Percentiles rank a stretch among this genome's conserved stretches.
phyloP scores from a whole-genome alignment of 2,329 filamentous ascomycete genomes.

The Ophiostoma piceae region DNA sequence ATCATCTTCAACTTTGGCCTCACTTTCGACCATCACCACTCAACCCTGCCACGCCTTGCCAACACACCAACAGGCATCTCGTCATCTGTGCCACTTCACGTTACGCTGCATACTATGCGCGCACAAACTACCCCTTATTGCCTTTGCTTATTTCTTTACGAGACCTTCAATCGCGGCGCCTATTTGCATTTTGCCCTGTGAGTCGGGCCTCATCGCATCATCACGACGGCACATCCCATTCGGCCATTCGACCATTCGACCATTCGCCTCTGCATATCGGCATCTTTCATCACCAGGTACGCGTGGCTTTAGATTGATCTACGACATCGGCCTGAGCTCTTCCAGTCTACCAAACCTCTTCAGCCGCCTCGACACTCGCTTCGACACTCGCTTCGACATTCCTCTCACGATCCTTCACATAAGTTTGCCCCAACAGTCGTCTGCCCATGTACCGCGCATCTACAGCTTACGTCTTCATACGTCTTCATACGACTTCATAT shows the following conservation, averaged over 20 bases:
- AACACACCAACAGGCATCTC: not conserved
- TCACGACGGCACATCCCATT: not conserved
- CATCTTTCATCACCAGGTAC: not conserved
- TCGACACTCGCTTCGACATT: slow-evolving; percentile 3
- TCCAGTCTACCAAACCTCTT: not conserved
- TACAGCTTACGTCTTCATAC: not conserved
- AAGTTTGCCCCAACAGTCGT: not conserved
- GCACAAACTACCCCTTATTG: not conserved
- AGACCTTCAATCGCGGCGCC: not conserved
- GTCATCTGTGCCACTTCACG: slow-evolving; percentile 13
- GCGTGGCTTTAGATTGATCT: not conserved
- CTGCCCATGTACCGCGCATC: not conserved
- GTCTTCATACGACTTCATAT: slow-evolving; percentile 8
- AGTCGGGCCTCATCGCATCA: not conserved
- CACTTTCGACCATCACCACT: not conserved
- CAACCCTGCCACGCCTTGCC: not conserved
- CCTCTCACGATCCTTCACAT: not conserved
- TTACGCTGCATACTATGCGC: slow-evolving; percentile 16
- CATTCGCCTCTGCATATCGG: not conserved
- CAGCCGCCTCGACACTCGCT: not conserved
- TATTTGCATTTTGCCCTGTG: not conserved
- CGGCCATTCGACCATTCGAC: no score
- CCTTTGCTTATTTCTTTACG: not conserved
- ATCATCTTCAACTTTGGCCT: not conserved
- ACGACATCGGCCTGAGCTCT: not conserved